Base-by-base conservation (phyloP, 257 asterid species). In the Echites panduratus region DNA sequence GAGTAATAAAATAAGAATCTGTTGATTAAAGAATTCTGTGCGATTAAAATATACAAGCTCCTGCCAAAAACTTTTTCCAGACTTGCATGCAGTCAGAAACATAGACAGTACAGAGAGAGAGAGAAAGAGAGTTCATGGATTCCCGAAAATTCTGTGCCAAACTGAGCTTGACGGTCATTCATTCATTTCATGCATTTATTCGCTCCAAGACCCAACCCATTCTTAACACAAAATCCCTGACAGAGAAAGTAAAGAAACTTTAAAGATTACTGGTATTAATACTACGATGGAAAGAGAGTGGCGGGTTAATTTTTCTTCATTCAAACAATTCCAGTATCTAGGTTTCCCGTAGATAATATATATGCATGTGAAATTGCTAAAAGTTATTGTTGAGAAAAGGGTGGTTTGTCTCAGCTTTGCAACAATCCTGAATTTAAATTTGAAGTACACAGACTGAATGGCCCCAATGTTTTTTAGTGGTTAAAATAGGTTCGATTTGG, bases 1-100 rank as follows among this genome's bases (percentile, higher is more conserved):
- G 2, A 32, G 38, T 32, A 32, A 32, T 32, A 32, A 32, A 32
- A 32, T 32, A 32, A 32, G 38, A 32, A 32, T 32, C 38, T 32
- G 38, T 32, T 64, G 49, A 64, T 64, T 64, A 64, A 17, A 62
- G 19, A 32, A 56, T 56, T 4, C 40, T 1, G 45, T 41, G 7
- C 4, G 40, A 26, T 24, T 26, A 17, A 64, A 64, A 64, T 38
- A 64, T 38, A 38, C 35, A 64, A 35, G 27, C 69, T 32, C 3
- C 38, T 17, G 49, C 49, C 69, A 62, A 62, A 64, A 64, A 19
- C 47, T 35, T 32, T 64, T 64, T 20, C 69, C 69, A 38, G 69
- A 64, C 49, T 64, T 64, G 69, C 69, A 64, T 64, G 69, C 69
- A 64, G 69, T 64, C 69, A 64, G 69, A 64, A 38, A 64, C 69